These are phyloP conservation scores for Teunomyces cretensis DNA, from an alignment of 805 yeast species.

Conservation along the genomic window DNA sequence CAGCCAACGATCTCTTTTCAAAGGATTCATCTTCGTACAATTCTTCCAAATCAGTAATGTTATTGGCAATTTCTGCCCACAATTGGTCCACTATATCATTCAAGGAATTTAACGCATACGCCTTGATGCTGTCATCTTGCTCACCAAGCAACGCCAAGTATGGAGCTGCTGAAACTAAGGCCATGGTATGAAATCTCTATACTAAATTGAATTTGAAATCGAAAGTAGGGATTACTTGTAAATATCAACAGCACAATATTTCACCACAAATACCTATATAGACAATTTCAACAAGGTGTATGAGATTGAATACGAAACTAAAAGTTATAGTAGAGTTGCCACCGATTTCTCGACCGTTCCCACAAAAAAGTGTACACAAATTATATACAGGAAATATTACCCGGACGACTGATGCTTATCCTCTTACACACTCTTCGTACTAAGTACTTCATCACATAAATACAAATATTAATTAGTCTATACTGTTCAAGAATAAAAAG, in stretches of 20 bases:
- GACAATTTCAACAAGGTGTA: not conserved
- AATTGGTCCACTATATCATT: constrained; percentile 82
- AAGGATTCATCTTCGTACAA: constrained; percentile 82
- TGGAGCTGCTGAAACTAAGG: constrained; percentile 85
- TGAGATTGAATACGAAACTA: not conserved
- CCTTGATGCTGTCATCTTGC: constrained; percentile 70
- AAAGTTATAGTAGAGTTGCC: not conserved
- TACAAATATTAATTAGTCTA: not conserved
- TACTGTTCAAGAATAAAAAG: not conserved
- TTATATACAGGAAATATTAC: constrained; percentile 2
- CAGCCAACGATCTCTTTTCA: constrained; percentile 78
- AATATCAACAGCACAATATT: not conserved
- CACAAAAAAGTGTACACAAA: constrained; percentile 1
- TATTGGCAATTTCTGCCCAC: constrained; percentile 97
- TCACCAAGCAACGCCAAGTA: constrained; percentile 87
- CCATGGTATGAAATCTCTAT: constrained; percentile 32
- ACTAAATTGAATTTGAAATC: not conserved
- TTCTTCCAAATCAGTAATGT: constrained; percentile 83
- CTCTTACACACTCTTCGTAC: too few relatives aligned
- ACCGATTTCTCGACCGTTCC: constrained; percentile 2
- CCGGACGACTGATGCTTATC: too few relatives aligned
- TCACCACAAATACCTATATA: not conserved
- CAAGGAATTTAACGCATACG: constrained; percentile 81
- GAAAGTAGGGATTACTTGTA: not conserved
- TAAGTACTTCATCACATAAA: not conserved